Conservation (phyloP, 768 basidiomycete species). For the Artomyces pyxidatus region DNA sequence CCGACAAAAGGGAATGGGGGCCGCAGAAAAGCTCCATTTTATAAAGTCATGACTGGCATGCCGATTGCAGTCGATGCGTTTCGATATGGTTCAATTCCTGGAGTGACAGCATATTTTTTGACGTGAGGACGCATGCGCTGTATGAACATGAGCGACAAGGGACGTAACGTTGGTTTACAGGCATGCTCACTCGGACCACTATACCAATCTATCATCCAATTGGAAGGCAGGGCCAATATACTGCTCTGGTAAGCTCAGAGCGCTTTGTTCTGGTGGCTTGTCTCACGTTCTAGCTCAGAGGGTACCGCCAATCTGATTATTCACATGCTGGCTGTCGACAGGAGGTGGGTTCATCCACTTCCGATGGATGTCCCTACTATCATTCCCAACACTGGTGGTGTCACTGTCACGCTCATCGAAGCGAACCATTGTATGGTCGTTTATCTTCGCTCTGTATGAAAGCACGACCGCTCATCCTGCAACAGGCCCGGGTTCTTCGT, state of each 20-base stretch:
- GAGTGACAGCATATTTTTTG: slow-evolving; percentile 84
- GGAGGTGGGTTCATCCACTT: slow-evolving; percentile 81
- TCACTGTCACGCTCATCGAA: slow-evolving; percentile 88
- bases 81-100: slow-evolving; percentile 85
- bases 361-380: slow-evolving; percentile 70
- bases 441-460: background rate
- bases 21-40: slow-evolving; percentile 83
- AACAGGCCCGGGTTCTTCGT: slow-evolving; percentile 75
- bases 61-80: slow-evolving; percentile 98
- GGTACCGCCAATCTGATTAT: slow-evolving; percentile 87
- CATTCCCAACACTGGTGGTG: slow-evolving; percentile 78
- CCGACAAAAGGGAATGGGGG: slow-evolving; percentile 39
- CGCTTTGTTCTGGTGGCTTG: background rate
- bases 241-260: slow-evolving; percentile 54
- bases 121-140: too few relatives aligned
- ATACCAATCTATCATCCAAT: slow-evolving; percentile 79
- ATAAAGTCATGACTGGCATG: slow-evolving; percentile 94
- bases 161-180: slow-evolving; percentile 30
- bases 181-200: slow-evolving; percentile 96
- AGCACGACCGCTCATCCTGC: background rate
- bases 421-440: slow-evolving; percentile 79
- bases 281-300: slow-evolving; percentile 27
- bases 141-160: too few relatives aligned
- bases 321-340: slow-evolving; percentile 85
- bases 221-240: slow-evolving; percentile 95